Evolutionary conservation across 2,329 filamentous ascomycete genomes (phyloP).

Genomic region (Aureobasidium vineae): DNA sequence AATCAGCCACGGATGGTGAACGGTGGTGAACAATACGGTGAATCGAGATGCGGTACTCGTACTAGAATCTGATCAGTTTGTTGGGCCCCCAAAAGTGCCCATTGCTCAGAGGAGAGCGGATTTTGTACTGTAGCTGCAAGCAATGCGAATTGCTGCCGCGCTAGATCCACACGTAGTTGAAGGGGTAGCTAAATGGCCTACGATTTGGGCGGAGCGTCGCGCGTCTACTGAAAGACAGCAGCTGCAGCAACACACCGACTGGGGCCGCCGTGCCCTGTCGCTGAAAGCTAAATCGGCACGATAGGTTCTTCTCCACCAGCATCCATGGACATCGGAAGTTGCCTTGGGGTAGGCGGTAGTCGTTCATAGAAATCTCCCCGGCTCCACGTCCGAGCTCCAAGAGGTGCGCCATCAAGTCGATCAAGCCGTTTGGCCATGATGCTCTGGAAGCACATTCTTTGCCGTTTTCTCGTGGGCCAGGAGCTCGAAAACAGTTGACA

Average conservation of each 20-base stretch:
- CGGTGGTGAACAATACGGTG: not conserved
- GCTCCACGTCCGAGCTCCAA: conserved; percentile 21
- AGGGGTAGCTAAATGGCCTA: not conserved
- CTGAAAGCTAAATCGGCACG: conserved; percentile 22
- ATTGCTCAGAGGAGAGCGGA: not conserved
- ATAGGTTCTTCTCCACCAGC: conserved; percentile 21
- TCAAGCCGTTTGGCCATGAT: conserved; percentile 25
- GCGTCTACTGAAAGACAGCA: not conserved
- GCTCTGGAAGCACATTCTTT: conserved; percentile 19
- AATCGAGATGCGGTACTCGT: not conserved
- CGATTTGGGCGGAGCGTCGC: not conserved
- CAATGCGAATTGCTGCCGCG: not conserved
- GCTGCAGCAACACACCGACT: conserved; percentile 24
- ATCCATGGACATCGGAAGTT: conserved; percentile 15
- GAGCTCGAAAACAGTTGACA: conserved; percentile 22
- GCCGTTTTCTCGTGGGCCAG: conserved; percentile 10
- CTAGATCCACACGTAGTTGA: not conserved
- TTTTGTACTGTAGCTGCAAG: not conserved
- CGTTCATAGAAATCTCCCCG: conserved; percentile 18
- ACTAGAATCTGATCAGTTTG: not conserved
- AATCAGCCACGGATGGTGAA: conserved; percentile 10
- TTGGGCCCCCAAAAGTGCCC: conserved; percentile 3
- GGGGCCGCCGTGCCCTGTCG: conserved; percentile 20
- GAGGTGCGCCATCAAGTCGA: conserved; percentile 24
- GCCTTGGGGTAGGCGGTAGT: conserved; percentile 3